phyloP scores from a whole-genome alignment of 2,329 filamentous ascomycete genomes.

The Cercospora janseana region DNA sequence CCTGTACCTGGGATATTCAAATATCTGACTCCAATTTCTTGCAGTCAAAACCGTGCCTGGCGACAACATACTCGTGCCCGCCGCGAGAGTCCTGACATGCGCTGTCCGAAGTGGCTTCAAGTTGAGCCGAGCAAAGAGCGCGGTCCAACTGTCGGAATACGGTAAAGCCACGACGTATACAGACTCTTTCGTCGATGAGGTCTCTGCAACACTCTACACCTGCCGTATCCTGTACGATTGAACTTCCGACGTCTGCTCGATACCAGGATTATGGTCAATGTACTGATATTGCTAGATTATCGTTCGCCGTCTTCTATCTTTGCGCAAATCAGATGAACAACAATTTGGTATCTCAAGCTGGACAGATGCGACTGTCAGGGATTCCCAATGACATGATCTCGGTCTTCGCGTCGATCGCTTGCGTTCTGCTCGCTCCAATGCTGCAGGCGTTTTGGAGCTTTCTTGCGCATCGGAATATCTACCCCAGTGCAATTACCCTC shows the following conservation, averaged over 20 bases:
- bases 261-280: not conserved
- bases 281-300: constrained; percentile 31
- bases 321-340: constrained; percentile 44
- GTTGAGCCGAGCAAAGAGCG: constrained; percentile 7
- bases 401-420: constrained; percentile 19
- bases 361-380: constrained; percentile 36
- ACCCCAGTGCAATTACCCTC: constrained; percentile 35
- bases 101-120: constrained; percentile 13
- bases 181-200: constrained; percentile 39
- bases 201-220: constrained; percentile 9
- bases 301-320: constrained; percentile 39
- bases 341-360: constrained; percentile 41
- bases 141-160: constrained; percentile 3
- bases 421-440: constrained; percentile 14
- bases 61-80: constrained; percentile 15
- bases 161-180: constrained; percentile 5
- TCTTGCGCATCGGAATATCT: constrained; percentile 51
- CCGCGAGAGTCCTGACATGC: constrained; percentile 9
- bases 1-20: no score
- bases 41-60: constrained; percentile 14
- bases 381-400: constrained; percentile 41
- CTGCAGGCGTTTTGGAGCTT: constrained; percentile 10
- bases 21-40: not conserved
- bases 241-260: no score
- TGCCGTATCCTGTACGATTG: constrained; percentile 15